Percentiles rank a stretch among this genome's conserved stretches.
Evolutionary conservation across 2,329 filamentous ascomycete species (phyloP).

Genomic region (Neodidymelliopsis sp.): DNA sequence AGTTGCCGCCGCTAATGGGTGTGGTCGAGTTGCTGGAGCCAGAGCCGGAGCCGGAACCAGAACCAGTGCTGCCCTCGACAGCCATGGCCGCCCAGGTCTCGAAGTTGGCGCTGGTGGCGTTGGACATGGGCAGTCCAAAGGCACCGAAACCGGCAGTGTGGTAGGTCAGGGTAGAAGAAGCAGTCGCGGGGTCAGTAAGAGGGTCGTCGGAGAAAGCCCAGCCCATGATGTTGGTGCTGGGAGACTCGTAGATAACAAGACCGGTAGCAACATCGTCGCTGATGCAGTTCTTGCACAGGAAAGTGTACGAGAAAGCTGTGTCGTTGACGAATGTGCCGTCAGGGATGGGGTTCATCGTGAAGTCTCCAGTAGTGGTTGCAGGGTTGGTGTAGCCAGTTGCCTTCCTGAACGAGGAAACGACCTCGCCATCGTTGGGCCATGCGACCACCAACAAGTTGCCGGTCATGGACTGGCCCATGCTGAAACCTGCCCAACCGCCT

Average conservation of each 20-base stretch:
- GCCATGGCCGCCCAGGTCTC: conserved; percentile 47
- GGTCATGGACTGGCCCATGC: conserved; percentile 59
- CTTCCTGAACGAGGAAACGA: conserved; percentile 57
- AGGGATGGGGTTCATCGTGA: conserved; percentile 56
- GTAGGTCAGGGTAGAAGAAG: conserved; percentile 36
- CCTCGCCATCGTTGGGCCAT: conserved; percentile 59
- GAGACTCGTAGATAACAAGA: conserved; percentile 34
- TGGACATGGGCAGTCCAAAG: conserved; percentile 39
- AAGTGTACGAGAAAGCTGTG: conserved; percentile 63
- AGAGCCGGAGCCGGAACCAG: conserved; percentile 8
- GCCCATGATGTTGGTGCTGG: conserved; percentile 37
- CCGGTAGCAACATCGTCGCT: conserved; percentile 29
- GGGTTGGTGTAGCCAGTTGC: conserved; percentile 60
- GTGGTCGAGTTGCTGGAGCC: conserved; percentile 35
- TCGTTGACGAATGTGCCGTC: conserved; percentile 62
- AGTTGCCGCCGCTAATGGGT: conserved; percentile 36
- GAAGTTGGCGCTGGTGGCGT: conserved; percentile 43
- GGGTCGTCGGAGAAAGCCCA: conserved; percentile 41
- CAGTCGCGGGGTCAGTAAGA: conserved; percentile 34
- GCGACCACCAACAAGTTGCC: conserved; percentile 60
- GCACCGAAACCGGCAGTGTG: conserved; percentile 44
- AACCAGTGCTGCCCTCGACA: conserved; percentile 23
- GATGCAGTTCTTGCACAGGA: conserved; percentile 57
- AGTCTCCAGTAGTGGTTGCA: conserved; percentile 52
- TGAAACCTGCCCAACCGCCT: conserved; percentile 60